A percentile compares a stretch with the other conserved stretches of the same genome.
These are phyloP conservation scores for Trichoderma reesei DNA, from an alignment of 495 filamentous ascomycete species.

Conservation along the genomic window DNA sequence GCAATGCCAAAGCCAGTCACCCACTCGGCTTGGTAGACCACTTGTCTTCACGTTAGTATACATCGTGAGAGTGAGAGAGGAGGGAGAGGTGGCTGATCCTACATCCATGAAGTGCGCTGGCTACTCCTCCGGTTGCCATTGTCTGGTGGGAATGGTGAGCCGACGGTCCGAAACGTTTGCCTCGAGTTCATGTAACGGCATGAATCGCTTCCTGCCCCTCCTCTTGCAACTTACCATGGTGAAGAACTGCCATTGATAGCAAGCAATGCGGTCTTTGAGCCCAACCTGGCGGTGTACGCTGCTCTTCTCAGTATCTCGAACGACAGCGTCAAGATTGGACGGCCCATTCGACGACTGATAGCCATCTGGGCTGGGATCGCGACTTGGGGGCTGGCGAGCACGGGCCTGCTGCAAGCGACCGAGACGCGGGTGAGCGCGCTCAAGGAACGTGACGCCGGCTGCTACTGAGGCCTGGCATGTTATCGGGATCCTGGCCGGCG, in stretches of 20 bases:
- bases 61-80: too few relatives aligned
- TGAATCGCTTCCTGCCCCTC: too few relatives aligned
- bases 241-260: slow-evolving; percentile 58
- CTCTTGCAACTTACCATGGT: slow-evolving; percentile 47
- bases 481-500: slow-evolving; percentile 12
- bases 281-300: slow-evolving; percentile 22
- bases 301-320: slow-evolving; percentile 18
- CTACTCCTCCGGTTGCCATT: slow-evolving; percentile 70
- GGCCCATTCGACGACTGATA: neutral
- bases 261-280: slow-evolving; percentile 36
- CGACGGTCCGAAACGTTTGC: slow-evolving; percentile 17
- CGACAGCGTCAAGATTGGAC: slow-evolving; percentile 24
- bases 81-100: slow-evolving; percentile 16
- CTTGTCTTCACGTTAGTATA: slow-evolving; percentile 25
- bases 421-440: neutral
- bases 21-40: slow-evolving; percentile 60
- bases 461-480: slow-evolving; percentile 8
- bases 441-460: neutral
- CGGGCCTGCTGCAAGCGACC: neutral
- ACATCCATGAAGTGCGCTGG: slow-evolving; percentile 67
- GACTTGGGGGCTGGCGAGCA: neutral
- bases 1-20: slow-evolving; percentile 61
- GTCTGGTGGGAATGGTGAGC: neutral
- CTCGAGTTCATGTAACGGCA: slow-evolving; percentile 9
- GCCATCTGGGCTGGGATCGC: neutral